Evolutionary conservation across 1,284 basidiomycete species (phyloP), one percentile per base, ranked within the genome.

Genomic region (Cerioporus squamosus): DNA sequence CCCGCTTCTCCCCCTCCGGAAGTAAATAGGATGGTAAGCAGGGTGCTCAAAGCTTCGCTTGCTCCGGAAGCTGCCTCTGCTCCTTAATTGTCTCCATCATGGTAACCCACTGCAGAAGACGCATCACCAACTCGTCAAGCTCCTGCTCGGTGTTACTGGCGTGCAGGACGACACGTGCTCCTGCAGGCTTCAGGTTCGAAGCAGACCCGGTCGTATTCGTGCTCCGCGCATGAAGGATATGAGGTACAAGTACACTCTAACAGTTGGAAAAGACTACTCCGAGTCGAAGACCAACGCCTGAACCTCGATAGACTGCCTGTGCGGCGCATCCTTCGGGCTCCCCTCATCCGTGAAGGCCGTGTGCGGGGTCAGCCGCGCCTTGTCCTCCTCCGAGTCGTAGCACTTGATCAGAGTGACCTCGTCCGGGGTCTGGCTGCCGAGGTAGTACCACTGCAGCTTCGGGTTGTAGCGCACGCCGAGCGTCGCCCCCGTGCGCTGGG

Each of bases 121-220:
- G 59, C 10, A 29, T 33, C 20, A 61, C 43, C 46, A 64, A 38
- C 18, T 53, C 39, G 38, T 84, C 80, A 1, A 94, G 77, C 36
- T 95, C 86, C 44, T 77, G 77, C 40, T 65, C 68, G 18, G 85
- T 86, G 61, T 93, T 91, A 3, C 79, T 81, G 0, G 93, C 85
- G 70, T 94, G 92, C n/a, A 95, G 69, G 71, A 93, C 95, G 22
- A 95, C 81, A 1, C 94, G 75, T 6, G 83, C 51, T 93, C 88
- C 60, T 82, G 80, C n/a, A n/a, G n/a, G n/a, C n/a, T n/a, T n/a
- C n/a, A n/a, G n/a, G n/a, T 29, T 29, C 9, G 6, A 29, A 29
- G 26, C 26, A 29, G 9, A 6, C 6, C 26, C 26, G 26, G 26
- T 29, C 26, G 6, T 5, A 29, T 29, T 29, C 2, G 26, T 29